These are phyloP conservation scores for Lagenidium giganteum DNA, from an alignment of 352 stramenopile species.

Conservation along the genomic window DNA sequence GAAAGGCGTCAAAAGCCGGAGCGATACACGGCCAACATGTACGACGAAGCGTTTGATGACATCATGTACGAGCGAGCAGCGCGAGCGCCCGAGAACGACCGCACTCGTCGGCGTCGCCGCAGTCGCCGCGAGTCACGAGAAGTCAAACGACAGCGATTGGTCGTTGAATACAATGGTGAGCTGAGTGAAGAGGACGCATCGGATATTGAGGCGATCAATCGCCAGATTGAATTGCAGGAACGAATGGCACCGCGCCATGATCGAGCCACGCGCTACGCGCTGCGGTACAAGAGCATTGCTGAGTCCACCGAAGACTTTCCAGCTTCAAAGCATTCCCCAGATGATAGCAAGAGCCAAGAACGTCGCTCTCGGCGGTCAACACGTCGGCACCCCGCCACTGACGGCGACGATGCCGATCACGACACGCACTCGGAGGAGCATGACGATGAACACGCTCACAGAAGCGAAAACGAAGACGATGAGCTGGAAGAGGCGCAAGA, in stretches of 20 bases:
- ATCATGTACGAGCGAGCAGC: slow-evolving; percentile 17
- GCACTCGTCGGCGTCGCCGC: slow-evolving; percentile 10
- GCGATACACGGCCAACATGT: slow-evolving; percentile 56
- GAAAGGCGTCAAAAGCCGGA: slow-evolving; percentile 45
- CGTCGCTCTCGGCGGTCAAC: slow-evolving; percentile 5
- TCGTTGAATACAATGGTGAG: slow-evolving; percentile 11
- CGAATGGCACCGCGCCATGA: slow-evolving; percentile 15
- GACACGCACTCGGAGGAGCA: slow-evolving; percentile 28
- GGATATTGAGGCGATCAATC: slow-evolving; percentile 53
- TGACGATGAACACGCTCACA: slow-evolving; percentile 13
- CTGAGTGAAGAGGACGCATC: slow-evolving; percentile 25
- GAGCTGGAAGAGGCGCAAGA: slow-evolving; percentile 19
- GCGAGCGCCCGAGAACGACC: slow-evolving; percentile 8
- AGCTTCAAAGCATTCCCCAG: slow-evolving; percentile 21
- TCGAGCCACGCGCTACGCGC: slow-evolving; percentile 42
- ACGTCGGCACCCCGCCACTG: too few relatives aligned
- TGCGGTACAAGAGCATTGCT: slow-evolving; percentile 43
- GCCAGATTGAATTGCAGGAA: slow-evolving; percentile 41
- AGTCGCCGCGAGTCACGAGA: slow-evolving; percentile 1
- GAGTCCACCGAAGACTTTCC: slow-evolving; percentile 10
- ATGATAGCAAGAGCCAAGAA: slow-evolving; percentile 17
- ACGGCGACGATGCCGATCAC: not conserved
- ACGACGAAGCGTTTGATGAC: slow-evolving; percentile 63
- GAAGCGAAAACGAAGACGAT: slow-evolving; percentile 19
- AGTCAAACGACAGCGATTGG: not conserved